These are phyloP conservation scores for Oryza longistaminata DNA, from an alignment of 176 grass and related monocot species.

Conservation along the genomic window DNA sequence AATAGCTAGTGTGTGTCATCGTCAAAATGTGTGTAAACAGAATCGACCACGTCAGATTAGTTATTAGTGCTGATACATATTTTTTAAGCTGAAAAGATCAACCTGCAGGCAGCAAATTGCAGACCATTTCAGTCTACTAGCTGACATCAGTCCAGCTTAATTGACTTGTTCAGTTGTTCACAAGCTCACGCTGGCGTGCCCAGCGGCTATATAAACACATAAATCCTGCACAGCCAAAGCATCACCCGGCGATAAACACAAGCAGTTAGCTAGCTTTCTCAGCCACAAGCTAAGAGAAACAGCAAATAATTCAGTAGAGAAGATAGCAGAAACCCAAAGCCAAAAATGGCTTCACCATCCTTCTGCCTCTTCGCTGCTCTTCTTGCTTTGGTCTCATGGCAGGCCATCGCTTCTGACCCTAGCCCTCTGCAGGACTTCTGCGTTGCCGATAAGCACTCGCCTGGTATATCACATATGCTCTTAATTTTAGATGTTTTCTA, in stretches of 20 bases:
- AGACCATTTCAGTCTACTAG: not conserved
- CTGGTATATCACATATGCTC: not conserved
- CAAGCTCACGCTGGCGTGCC: not conserved
- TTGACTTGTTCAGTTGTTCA: not conserved
- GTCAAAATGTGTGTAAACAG: not conserved
- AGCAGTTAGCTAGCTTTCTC: too few relatives aligned
- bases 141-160: not conserved
- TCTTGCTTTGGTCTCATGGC: not conserved
- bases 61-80: not conserved
- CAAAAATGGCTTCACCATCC: not conserved
- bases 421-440: constrained; percentile 18
- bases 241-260: not conserved
- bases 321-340: not conserved
- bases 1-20: not conserved
- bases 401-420: not conserved
- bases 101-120: too few relatives aligned
- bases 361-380: not conserved
- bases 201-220: not conserved
- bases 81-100: too few relatives aligned
- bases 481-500: too few relatives aligned
- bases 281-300: too few relatives aligned
- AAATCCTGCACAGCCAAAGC: too few relatives aligned
- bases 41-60: not conserved
- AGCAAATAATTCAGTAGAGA: too few relatives aligned
- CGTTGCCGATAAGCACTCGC: not conserved